Evolutionary conservation across 306 rosid species (phyloP).

Genomic region (Abrus pulchellus): DNA sequence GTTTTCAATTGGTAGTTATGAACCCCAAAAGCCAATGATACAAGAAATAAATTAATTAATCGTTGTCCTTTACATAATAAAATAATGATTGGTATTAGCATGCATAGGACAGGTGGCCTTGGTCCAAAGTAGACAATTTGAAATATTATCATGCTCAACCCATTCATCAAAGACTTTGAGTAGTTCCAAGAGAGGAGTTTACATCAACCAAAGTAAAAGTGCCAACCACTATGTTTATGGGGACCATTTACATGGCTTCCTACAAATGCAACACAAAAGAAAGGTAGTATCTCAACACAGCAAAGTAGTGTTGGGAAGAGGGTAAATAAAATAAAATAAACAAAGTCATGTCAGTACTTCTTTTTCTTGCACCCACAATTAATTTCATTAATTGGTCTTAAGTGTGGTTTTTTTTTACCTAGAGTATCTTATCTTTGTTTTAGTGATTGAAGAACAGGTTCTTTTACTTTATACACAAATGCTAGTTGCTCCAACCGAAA

Average conservation of each 20-base stretch:
- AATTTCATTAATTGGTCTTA: neutral
- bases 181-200: slow-evolving; percentile 49
- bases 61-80: slow-evolving; percentile 7
- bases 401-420: neutral
- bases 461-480: slow-evolving; percentile 37
- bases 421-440: slow-evolving; percentile 35
- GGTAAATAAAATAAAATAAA: neutral
- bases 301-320: slow-evolving; percentile 37
- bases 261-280: slow-evolving; percentile 62
- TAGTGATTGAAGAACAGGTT: neutral
- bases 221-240: slow-evolving; percentile 58
- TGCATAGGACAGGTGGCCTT: slow-evolving; percentile 52
- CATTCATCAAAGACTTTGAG: slow-evolving; percentile 60
- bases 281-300: slow-evolving; percentile 48
- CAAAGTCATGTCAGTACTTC: slow-evolving; percentile 55
- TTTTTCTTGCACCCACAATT: neutral
- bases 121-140: slow-evolving; percentile 79
- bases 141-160: slow-evolving; percentile 69
- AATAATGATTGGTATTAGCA: slow-evolving; percentile 19
- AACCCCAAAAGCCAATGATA: slow-evolving; percentile 29
- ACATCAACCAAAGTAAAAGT: slow-evolving; percentile 61
- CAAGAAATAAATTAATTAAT: neutral
- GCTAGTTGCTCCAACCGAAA: slow-evolving; percentile 26
- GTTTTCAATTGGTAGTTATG: slow-evolving; percentile 42
- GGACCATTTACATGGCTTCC: slow-evolving; percentile 78